These are phyloP conservation scores for Condylostoma magnum DNA, from an alignment of 169 alveolate species.

Conservation along the genomic window DNA sequence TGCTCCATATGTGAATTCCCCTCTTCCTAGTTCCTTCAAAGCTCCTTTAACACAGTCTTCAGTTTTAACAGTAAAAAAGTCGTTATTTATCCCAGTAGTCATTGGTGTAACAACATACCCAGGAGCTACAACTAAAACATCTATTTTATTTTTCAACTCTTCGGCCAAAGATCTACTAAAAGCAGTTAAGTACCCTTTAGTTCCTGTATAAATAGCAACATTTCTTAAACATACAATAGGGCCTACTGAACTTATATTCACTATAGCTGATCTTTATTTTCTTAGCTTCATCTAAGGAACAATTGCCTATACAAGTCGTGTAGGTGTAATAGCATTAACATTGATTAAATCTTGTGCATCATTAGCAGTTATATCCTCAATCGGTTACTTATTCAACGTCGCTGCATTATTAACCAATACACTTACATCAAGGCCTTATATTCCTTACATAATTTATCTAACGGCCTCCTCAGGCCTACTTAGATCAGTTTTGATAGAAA, in stretches of 20 bases:
- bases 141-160: not conserved
- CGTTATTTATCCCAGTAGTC: not conserved
- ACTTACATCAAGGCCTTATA: too few species aligned
- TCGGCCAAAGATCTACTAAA: not conserved
- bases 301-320: too few species aligned
- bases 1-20: not conserved
- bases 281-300: too few species aligned
- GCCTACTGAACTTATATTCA: not conserved
- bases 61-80: not conserved
- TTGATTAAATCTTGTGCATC: too few species aligned
- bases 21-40: not conserved
- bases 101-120: not conserved
- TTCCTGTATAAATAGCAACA: not conserved
- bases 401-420: too few species aligned
- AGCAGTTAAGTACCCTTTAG: not conserved
- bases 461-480: not conserved
- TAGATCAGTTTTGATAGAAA: not conserved
- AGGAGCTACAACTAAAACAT: not conserved
- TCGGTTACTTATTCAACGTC: too few species aligned
- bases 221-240: not conserved
- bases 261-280: not conserved
- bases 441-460: too few species aligned
- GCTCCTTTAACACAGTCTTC: not conserved
- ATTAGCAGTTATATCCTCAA: too few species aligned
- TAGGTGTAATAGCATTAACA: too few species aligned